Base-by-base conservation (phyloP, 208 protist species). In the Angomonas deanei region DNA sequence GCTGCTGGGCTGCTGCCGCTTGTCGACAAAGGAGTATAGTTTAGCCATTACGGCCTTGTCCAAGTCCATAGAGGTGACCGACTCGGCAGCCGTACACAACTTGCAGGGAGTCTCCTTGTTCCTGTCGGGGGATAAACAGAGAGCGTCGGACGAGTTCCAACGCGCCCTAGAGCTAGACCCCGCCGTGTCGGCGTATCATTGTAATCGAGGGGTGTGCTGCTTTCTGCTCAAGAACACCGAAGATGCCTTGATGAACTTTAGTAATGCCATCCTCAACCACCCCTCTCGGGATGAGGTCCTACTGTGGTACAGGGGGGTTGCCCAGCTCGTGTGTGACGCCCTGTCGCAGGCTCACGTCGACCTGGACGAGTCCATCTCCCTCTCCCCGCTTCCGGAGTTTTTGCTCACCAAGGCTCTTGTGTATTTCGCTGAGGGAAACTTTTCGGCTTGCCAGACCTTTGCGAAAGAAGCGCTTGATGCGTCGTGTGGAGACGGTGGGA, bases 51-150 rank as follows among this genome's bases (percentile, higher is more conserved):
- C 46, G 53, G 66, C 83, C 10, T 59, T 91, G 6, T 49, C 50
- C n/a, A 84, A 76, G 38, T 73, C 79, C 13, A 36, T 84, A 28
- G 88, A 96, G 39, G 52, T 80, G 8, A 77, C 90, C 34, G 78
- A 93, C 32, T 88, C 65, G 0, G 74, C 77, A 1, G 30, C 52
- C 32, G 38, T 92, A 49, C 77, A 86, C 48, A 88, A 93, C 72
- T 61, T 86, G 42, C 73, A 96, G 21, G 93, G 93, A 8, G 72
- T 96, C 23, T 61, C 80, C 2, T 65, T 78, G 39, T 97, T 93
- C 76, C 75, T 81, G 36, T 71, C 76, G 15, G 71, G 76, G 19
- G 72, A 82, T 24, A 82, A 80, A 32, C 64, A 72, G 24, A n/a
- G 38, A 2, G 73, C 84, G 2, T 64, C 67, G 10, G 62, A 76